Percentiles rank a stretch among this genome's conserved stretches.
Conservation (phyloP, 2,329 filamentous ascomycete species). For the Nannizziopsis arthrosporioides region DNA sequence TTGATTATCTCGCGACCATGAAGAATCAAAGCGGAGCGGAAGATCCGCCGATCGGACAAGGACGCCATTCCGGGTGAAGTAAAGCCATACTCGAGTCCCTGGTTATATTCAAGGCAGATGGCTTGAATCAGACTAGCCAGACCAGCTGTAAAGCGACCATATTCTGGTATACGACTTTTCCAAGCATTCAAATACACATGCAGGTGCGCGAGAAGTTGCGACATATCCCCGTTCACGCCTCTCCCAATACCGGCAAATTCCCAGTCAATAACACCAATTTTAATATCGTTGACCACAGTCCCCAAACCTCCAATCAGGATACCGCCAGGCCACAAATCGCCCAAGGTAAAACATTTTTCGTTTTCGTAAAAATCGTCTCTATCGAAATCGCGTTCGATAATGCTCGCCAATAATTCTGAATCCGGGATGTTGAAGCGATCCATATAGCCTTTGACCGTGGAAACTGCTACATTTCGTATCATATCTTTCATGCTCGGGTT, state of each 20-base stretch:
- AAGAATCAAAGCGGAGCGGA: constrained; percentile 10
- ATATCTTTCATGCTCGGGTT: constrained; percentile 8
- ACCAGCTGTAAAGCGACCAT: not conserved
- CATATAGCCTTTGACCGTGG: constrained; percentile 5
- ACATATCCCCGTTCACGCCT: constrained; percentile 10
- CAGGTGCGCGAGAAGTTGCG: constrained; percentile 13
- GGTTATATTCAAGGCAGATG: constrained; percentile 8
- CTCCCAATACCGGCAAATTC: constrained; percentile 10
- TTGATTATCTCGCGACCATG: constrained; percentile 12
- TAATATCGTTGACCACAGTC: not conserved
- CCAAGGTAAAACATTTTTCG: constrained; percentile 7
- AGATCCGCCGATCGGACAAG: constrained; percentile 3
- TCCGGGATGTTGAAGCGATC: constrained; percentile 2
- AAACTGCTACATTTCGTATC: constrained; percentile 7
- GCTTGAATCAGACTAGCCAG: constrained; percentile 1
- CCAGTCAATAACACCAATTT: constrained; percentile 13
- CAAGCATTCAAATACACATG: constrained; percentile 11
- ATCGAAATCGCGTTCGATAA: constrained; percentile 12
- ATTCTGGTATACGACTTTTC: not conserved
- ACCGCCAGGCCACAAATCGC: constrained; percentile 11
- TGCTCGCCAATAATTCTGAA: not conserved
- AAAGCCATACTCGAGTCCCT: not conserved
- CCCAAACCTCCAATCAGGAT: constrained; percentile 6
- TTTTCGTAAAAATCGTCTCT: constrained; percentile 5
- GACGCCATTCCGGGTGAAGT: not conserved